Base-by-base conservation (phyloP, 768 basidiomycete genomes). In the Boletus reticuloceps region DNA sequence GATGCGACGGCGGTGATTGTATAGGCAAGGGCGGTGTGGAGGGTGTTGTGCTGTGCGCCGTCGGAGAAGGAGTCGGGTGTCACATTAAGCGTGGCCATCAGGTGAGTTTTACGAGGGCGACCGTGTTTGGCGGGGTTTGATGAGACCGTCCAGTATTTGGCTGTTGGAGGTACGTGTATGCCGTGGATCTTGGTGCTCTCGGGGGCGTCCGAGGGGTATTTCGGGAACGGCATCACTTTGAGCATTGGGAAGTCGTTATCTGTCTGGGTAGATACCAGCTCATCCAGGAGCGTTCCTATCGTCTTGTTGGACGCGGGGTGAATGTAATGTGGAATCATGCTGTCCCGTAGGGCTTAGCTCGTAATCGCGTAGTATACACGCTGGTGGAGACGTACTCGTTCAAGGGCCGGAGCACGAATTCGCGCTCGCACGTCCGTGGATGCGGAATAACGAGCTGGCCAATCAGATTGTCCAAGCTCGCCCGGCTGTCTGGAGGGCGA, bases 351-450 rank as follows among this genome's bases (percentile, higher is more conserved):
- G 34, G 25, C 44, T 58, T 20, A 47, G 42, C 27, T 32, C 9
- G 1, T 5, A 11, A 6, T 29, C 20, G 4, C 1, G n/a, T 4
- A 1, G 12, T 34, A 11, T 12, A 13, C 29, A 49, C 0, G 11
- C 37, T 29, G 3, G 41, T n/a, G 19, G 43, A 16, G 46, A 40
- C 37, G 76, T 60, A 99, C 96, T 99, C 95, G 34, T 79, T 81
- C 41, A 98, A 65, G 12, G 97, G 96, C 10, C 92, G 74, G 25
- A 99, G 72, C 3, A 98, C 95, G 60, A 98, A 99, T 66, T 98
- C 95, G 31, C 97, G 75, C 71, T 98, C 97, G 2, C 73, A 70
- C 16, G 96, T 66, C 31, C 87, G 77, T 6, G 84, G 84, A 75
- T 99, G 97, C 1, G 97, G 97, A 11, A 97, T 74, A 16, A 91